Conservation (phyloP, 495 filamentous ascomycete species). For the Talaromyces ruber region DNA sequence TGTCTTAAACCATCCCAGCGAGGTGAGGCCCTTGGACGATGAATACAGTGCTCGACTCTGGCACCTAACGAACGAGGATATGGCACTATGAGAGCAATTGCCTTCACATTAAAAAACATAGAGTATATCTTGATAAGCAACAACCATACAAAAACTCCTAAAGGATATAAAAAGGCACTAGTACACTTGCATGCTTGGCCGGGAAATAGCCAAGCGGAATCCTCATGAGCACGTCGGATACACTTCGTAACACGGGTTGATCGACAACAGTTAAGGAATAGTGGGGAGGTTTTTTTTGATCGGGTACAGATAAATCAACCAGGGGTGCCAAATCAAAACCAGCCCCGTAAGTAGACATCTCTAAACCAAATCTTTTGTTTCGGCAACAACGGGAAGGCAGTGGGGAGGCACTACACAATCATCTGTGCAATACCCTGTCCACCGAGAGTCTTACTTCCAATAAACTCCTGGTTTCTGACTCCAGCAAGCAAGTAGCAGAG, state of each 20-base stretch:
- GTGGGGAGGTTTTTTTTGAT: not conserved
- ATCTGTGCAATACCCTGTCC: constrained; percentile 94
- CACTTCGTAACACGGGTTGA: not conserved
- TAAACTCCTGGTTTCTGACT: constrained; percentile 86
- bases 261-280: not conserved
- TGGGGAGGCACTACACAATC: constrained; percentile 65
- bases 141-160: not conserved
- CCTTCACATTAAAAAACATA: not conserved
- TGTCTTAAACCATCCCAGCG: not conserved
- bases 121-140: not conserved
- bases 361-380: not conserved
- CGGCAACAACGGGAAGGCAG: not conserved
- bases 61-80: not conserved
- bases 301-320: not conserved
- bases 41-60: not conserved
- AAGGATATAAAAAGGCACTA: not conserved
- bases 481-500: constrained; percentile 78
- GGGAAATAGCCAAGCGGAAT: not conserved
- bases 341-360: not conserved
- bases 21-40: not conserved
- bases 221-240: not conserved
- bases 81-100: not conserved
- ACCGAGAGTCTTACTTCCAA: constrained; percentile 93
- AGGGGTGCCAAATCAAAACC: not conserved
- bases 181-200: not conserved